A percentile compares a stretch with the other conserved stretches of the same genome.
Conservation (phyloP, 176 grass and related monocot genomes). For the Eragrostis curvula region DNA sequence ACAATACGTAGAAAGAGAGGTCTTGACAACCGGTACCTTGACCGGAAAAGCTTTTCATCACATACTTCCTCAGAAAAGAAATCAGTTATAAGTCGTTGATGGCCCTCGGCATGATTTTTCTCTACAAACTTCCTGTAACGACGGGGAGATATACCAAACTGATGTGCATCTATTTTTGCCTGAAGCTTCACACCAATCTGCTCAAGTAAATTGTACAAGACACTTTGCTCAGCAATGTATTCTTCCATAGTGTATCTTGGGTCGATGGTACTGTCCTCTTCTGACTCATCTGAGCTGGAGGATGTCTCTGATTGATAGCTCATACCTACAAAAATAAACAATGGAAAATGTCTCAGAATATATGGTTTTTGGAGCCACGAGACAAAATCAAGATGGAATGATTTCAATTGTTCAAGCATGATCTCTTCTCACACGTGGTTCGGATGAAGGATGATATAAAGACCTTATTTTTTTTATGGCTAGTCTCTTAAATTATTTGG, state of each 20-base stretch:
- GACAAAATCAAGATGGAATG: not conserved
- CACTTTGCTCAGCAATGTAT: constrained; percentile 2
- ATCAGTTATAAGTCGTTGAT: constrained; percentile 21
- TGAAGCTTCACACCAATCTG: constrained; percentile 29
- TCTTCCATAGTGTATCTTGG: constrained; percentile 40
- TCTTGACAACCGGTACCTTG: constrained; percentile 30
- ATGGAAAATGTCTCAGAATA: not conserved
- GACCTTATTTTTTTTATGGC: too few relatives aligned
- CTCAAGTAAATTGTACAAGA: constrained; percentile 33
- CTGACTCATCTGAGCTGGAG: constrained; percentile 27
- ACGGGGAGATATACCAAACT: not conserved
- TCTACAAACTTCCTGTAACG: constrained; percentile 12
- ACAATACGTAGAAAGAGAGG: constrained; percentile 33
- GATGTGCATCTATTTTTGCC: constrained; percentile 1
- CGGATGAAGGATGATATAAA: not conserved
- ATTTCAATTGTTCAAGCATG: not conserved
- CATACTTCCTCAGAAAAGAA: constrained; percentile 31
- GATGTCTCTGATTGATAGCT: constrained; percentile 4
- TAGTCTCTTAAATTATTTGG: too few relatives aligned
- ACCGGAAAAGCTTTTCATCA: not conserved
- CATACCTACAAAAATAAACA: constrained; percentile 19
- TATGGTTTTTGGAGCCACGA: not conserved
- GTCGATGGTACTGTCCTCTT: constrained; percentile 4
- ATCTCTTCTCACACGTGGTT: not conserved
- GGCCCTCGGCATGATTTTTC: constrained; percentile 36